Evolutionary conservation across 257 asterid genomes (phyloP), one percentile per base, ranked within the genome.

Genomic region (Henckelia pumila): DNA sequence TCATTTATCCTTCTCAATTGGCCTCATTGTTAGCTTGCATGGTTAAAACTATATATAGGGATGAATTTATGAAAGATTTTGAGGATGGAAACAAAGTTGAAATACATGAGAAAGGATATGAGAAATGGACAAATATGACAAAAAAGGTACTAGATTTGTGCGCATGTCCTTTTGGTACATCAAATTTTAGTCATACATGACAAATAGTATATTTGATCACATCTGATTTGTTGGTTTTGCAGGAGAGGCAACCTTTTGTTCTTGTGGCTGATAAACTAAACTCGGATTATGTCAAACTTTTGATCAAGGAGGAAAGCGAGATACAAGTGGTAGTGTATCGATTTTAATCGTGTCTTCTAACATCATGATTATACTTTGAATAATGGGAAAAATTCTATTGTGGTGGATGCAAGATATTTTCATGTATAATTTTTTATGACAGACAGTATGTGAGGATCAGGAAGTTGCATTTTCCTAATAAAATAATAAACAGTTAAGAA

Each of bases 121-220:
- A 77, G 49, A 66, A 8, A 5, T 89, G 95, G 95, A 81, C 66
- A 79, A 77, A 72, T 59, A 84, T 86, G 92, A 71, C 84, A 24
- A 62, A 22, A 30, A 52, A 69, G 89, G 95, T 88, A 59, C 25
- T 11, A 7, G 20, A 32, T 56, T 64, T 56, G 32, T 0, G 3
- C 3, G 2, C 13, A 25, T 20, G 50, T 14, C 19, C n/a, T 35
- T 62, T 62, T 62, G 3, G 67, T 19, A 59, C 32, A 30, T 64
- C 28, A 33, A 23, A 17, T 28, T 61, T 20, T 26, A 30, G 11
- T 33, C 37, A 44, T 65, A 6, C 1, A 63, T 35, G 10, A 13
- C 50, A 59, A 4, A 2, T 7, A 28, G 28, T 21, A 28, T 53
- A 17, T 10, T 37, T 29, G 56, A 61, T 63, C 4, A 50, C 56